phyloP scores from a whole-genome alignment of 2,329 filamentous ascomycete species.

The Pseudocercospora ulei region DNA sequence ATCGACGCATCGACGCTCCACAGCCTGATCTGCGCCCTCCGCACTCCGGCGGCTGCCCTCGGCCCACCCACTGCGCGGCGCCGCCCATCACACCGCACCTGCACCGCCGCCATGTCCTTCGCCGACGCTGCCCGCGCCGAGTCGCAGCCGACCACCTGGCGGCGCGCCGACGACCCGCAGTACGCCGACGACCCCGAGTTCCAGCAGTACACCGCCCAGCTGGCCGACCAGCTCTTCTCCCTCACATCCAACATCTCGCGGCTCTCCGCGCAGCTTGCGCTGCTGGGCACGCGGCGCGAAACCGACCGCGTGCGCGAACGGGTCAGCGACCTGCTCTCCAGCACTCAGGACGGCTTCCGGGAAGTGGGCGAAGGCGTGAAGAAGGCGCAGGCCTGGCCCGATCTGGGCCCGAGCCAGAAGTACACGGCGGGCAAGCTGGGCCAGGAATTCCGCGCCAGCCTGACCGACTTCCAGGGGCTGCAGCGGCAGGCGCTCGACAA shows the following conservation, averaged over 20 bases:
- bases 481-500: conserved; percentile 86
- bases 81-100: too few species aligned
- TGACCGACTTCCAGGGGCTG: conserved; percentile 85
- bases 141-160: conserved; percentile 59
- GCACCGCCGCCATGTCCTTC: conserved; percentile 62
- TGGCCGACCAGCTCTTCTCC: conserved; percentile 81
- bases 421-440: conserved; percentile 94
- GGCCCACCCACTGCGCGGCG: too few species aligned
- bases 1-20: too few species aligned
- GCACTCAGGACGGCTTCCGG: conserved; percentile 77
- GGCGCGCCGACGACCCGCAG: conserved; percentile 58
- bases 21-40: too few species aligned
- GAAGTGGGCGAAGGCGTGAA: conserved; percentile 89
- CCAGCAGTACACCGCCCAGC: conserved; percentile 65
- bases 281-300: conserved; percentile 82
- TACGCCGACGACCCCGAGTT: conserved; percentile 94
- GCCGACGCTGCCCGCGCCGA: conserved; percentile 77
- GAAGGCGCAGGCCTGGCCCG: conserved; percentile 65
- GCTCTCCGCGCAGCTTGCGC: conserved; percentile 70
- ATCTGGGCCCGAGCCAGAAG: conserved; percentile 73
- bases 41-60: too few species aligned
- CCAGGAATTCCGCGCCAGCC: conserved; percentile 78
- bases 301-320: conserved; percentile 83
- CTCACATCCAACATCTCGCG: conserved; percentile 81
- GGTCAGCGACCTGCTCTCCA: conserved; percentile 76